Base-by-base conservation (phyloP, 2,329 filamentous ascomycete genomes). In the Geosmithia flava region DNA sequence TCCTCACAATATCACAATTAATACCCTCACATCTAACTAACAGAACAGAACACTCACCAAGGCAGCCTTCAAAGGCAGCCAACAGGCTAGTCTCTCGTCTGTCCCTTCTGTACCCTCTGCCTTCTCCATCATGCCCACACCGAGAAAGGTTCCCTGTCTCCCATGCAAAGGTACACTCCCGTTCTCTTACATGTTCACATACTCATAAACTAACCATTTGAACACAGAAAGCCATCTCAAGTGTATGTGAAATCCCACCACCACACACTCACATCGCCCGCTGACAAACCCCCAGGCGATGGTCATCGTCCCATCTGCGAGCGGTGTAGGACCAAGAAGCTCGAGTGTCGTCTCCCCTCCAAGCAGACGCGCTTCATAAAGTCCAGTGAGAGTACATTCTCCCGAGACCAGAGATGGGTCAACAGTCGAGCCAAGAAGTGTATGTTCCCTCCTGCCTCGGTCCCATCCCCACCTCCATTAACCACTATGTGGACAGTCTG, bases 141-240 rank as follows among this genome's bases (percentile, higher is more conserved):
- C 43, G 15, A 44, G 43, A 29, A 44, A 7, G 5, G 44, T 46
- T 6, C 44, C 44, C 16, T 46, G 44, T 39, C 27, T 46, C 10
- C 44, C 44, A 17, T 46, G 44, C 44, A 46, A 46, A 46, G 44
- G 44, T 46, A 16, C 29, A n/a, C n/a, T 15, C 17, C 29, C 10
- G 4, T 5, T 29, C 11, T 16, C 27, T 27, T 19, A 6, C 6
- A 39, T 8, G 16, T 39, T 13, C 27, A 11, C 3, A 23, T 7
- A 17, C 20, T 10, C 8, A 16, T 39, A 20, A n/a, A n/a, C 43
- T 44, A 16, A 44, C 44, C 15, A 5, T 33, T 16, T 27, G 4
- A 8, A 5, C 8, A 30, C 17, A 46, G 44, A 46, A 20, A 46
- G 29, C 16, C 44, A 46, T 27, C 44, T 46, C 3, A 46, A 46